Percentiles rank a stretch among this genome's conserved stretches.
Conservation (phyloP, 108 stramenopile genomes). For the Nitzschia putrida region DNA sequence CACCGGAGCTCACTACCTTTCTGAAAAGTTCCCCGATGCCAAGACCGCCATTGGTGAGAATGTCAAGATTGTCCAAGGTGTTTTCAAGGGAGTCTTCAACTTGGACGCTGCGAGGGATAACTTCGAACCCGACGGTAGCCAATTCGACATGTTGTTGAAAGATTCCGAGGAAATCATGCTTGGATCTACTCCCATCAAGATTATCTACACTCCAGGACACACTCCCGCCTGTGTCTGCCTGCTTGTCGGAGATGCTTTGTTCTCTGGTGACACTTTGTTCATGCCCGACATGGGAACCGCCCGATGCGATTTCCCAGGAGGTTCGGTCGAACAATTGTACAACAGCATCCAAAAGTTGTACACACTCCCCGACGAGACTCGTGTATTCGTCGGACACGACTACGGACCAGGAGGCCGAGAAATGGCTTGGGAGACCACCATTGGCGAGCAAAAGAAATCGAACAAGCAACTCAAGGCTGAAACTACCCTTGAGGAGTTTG, state of each 20-base stretch:
- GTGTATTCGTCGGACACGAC: slow-evolving; percentile 31
- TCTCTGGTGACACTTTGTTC: slow-evolving; percentile 26
- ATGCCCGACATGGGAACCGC: slow-evolving; percentile 35
- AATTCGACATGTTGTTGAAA: slow-evolving; percentile 23
- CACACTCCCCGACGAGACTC: slow-evolving; percentile 19
- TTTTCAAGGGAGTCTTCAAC: slow-evolving; percentile 23
- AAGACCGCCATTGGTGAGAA: slow-evolving; percentile 32
- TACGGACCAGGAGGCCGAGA: slow-evolving; percentile 27
- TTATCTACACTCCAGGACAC: slow-evolving; percentile 24
- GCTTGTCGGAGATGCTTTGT: slow-evolving; percentile 23
- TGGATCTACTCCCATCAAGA: slow-evolving; percentile 9
- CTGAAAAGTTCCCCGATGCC: slow-evolving; percentile 20
- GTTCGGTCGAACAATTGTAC: slow-evolving; percentile 25
- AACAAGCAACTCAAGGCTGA: slow-evolving; percentile 22
- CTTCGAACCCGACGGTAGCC: slow-evolving; percentile 23
- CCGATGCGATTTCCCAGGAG: slow-evolving; percentile 25
- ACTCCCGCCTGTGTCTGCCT: slow-evolving; percentile 25
- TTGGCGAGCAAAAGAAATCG: slow-evolving; percentile 14
- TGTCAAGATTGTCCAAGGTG: slow-evolving; percentile 19
- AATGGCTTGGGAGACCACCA: slow-evolving; percentile 29
- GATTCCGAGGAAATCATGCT: slow-evolving; percentile 10
- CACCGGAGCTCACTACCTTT: slow-evolving; percentile 22
- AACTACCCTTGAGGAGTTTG: slow-evolving; percentile 23
- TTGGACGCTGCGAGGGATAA: slow-evolving; percentile 17
- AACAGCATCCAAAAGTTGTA: slow-evolving; percentile 25